Evolutionary conservation across 805 yeast genomes (phyloP).

Genomic region (Pichia cabralensis): DNA sequence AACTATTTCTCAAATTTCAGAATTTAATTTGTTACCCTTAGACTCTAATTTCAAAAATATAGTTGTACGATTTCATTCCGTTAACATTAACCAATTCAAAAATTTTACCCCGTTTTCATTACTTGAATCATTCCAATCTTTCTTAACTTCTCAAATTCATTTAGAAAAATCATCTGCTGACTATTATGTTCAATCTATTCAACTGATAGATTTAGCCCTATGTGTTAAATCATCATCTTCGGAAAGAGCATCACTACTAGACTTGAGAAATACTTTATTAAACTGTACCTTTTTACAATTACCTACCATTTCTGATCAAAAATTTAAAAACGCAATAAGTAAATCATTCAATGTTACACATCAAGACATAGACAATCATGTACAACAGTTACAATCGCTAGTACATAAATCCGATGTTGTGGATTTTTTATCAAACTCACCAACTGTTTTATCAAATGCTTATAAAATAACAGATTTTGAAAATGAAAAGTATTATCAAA

Average conservation of each 20-base stretch:
- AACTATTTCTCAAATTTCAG: slow-evolving; percentile 10
- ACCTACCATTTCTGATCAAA: slow-evolving; percentile 12
- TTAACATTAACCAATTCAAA: slow-evolving; percentile 12
- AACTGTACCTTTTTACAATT: slow-evolving; percentile 8
- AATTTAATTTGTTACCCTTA: slow-evolving; percentile 11
- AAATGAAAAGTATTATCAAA: slow-evolving; percentile 7
- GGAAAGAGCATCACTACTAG: slow-evolving; percentile 3
- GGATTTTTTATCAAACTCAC: slow-evolving; percentile 1
- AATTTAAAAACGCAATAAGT: slow-evolving; percentile 6
- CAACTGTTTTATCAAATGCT: slow-evolving; percentile 1
- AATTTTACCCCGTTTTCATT: slow-evolving; percentile 9
- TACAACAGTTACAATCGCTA: not conserved
- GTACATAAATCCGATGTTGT: slow-evolving; percentile 7
- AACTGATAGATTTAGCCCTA: slow-evolving; percentile 13
- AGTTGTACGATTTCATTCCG: slow-evolving; percentile 9
- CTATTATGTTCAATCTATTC: slow-evolving; percentile 10
- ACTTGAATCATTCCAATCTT: slow-evolving; percentile 2
- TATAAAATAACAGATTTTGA: slow-evolving; percentile 12
- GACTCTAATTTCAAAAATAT: slow-evolving; percentile 11
- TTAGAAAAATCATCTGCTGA: not conserved
- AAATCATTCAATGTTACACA: slow-evolving; percentile 7
- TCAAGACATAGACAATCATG: slow-evolving; percentile 1
- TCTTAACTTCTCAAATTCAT: not conserved
- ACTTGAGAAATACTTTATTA: slow-evolving; percentile 7
- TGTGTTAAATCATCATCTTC: slow-evolving; percentile 9